These are phyloP conservation scores for Ziziphus jujuba DNA, from an alignment of 306 rosid genomes.

Conservation along the genomic window DNA sequence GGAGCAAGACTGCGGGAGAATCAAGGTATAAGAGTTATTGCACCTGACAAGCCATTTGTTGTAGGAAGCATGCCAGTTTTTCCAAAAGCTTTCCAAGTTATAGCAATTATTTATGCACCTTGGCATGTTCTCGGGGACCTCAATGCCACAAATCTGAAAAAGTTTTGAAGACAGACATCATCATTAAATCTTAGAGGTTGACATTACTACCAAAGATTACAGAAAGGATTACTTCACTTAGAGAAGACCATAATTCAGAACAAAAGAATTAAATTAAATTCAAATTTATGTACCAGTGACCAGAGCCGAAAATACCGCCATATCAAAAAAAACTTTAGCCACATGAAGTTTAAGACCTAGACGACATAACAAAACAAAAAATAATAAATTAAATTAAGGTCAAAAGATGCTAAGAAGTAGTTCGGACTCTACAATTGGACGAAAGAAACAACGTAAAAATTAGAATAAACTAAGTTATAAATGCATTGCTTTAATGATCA, in stretches of 20 bases:
- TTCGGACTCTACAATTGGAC: neutral
- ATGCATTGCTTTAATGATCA: neutral
- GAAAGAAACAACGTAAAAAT: neutral
- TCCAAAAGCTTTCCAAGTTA: slow-evolving; percentile 90
- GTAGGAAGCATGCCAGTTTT: slow-evolving; percentile 97
- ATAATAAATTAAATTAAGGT: neutral
- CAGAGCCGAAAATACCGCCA: slow-evolving; percentile 96
- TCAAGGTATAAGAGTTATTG: slow-evolving; percentile 20
- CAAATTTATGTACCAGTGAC: slow-evolving; percentile 69
- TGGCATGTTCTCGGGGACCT: slow-evolving; percentile 94
- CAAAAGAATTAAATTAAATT: neutral
- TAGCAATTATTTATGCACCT: slow-evolving; percentile 89
- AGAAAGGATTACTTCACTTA: neutral
- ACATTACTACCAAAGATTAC: neutral
- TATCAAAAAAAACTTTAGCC: slow-evolving; percentile 85
- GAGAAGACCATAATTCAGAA: neutral
- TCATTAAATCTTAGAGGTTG: slow-evolving; percentile 20
- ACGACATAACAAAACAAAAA: slow-evolving; percentile 23
- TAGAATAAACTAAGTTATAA: neutral
- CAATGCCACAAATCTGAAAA: slow-evolving; percentile 77
- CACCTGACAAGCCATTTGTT: slow-evolving; percentile 99
- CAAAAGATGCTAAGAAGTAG: neutral
- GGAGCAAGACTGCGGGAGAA: slow-evolving; percentile 17
- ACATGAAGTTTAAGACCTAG: slow-evolving; percentile 92
- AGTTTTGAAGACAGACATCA: neutral